These are phyloP conservation scores for Diaporthe longicolla DNA, from an alignment of 2,329 filamentous ascomycete species.

Conservation along the genomic window DNA sequence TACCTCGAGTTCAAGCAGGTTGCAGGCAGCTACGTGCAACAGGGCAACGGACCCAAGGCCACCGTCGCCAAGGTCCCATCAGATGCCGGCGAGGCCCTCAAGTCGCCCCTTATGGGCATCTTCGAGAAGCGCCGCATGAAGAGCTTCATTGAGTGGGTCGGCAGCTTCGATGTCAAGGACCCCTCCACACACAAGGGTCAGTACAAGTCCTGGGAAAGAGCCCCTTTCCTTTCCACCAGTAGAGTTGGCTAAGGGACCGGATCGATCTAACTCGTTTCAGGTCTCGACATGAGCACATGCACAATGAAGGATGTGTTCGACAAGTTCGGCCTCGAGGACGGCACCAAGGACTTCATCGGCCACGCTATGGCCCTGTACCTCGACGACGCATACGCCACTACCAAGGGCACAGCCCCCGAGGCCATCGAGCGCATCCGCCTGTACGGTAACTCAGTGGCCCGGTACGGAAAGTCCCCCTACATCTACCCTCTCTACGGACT, in stretches of 20 bases:
- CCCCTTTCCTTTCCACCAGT: neutral
- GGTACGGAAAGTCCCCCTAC: conserved; percentile 98
- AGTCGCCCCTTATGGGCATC: conserved; percentile 94
- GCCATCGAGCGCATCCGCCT: conserved; percentile 92
- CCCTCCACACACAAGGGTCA: conserved; percentile 90
- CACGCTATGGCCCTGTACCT: conserved; percentile 98
- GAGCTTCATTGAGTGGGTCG: conserved; percentile 96
- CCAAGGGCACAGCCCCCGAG: conserved; percentile 81
- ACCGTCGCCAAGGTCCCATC: conserved; percentile 98
- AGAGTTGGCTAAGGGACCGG: neutral
- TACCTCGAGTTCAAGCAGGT: conserved; percentile 96
- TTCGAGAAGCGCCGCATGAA: conserved; percentile 98
- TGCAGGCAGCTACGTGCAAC: conserved; percentile 95
- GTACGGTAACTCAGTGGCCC: conserved; percentile 97
- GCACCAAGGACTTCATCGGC: conserved; percentile 95
- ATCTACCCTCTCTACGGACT: conserved; percentile 99
- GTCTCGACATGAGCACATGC: conserved; percentile 81
- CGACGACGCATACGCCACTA: conserved; percentile 87
- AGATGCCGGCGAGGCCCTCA: conserved; percentile 89
- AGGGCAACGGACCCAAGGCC: conserved; percentile 83
- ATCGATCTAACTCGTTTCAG: conserved; percentile 58
- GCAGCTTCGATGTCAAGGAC: conserved; percentile 85
- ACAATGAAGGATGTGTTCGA: conserved; percentile 99
- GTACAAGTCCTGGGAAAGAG: conserved; percentile 46
- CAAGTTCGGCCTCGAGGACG: conserved; percentile 92